Conservation (phyloP, 75 land plant genomes). For the Selaginella tamariscina region DNA sequence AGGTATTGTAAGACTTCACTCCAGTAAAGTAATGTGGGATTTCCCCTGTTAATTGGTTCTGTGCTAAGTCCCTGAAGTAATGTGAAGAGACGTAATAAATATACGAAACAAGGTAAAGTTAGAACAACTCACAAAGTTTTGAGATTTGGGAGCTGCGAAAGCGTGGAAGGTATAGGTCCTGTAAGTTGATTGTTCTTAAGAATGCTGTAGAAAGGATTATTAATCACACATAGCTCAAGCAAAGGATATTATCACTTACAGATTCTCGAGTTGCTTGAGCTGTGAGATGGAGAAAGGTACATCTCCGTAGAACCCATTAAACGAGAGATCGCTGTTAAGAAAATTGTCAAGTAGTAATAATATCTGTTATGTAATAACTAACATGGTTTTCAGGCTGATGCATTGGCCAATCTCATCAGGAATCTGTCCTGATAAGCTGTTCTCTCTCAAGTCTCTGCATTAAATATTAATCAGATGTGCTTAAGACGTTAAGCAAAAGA, state of each 20-base stretch:
- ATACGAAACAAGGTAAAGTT: conserved; percentile 27
- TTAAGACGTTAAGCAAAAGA: background rate
- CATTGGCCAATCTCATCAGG: conserved; percentile 76
- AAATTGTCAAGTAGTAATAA: no score
- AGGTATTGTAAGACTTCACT: conserved; percentile 77
- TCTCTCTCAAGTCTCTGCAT: conserved; percentile 56
- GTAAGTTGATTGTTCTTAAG: conserved; percentile 11
- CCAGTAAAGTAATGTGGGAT: conserved; percentile 70
- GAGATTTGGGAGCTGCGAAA: conserved; percentile 68
- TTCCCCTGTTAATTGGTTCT: conserved; percentile 57
- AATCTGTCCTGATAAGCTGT: conserved; percentile 48
- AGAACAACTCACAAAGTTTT: conserved; percentile 41
- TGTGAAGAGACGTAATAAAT: background rate
- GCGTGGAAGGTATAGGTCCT: conserved; percentile 21
- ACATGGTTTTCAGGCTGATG: conserved; percentile 35
- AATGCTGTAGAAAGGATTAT: background rate
- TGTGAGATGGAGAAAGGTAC: conserved; percentile 19
- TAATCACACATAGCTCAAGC: background rate
- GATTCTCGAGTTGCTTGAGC: conserved; percentile 19
- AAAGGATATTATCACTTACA: conserved; percentile 15
- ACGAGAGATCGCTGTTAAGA: conserved; percentile 47
- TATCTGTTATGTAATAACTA: no score
- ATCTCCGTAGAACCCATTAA: conserved; percentile 29
- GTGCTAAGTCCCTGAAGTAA: conserved; percentile 48
- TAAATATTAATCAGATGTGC: background rate